Evolutionary conservation across 2,329 filamentous ascomycete species (phyloP).

Genomic region (Colletotrichum sp.): DNA sequence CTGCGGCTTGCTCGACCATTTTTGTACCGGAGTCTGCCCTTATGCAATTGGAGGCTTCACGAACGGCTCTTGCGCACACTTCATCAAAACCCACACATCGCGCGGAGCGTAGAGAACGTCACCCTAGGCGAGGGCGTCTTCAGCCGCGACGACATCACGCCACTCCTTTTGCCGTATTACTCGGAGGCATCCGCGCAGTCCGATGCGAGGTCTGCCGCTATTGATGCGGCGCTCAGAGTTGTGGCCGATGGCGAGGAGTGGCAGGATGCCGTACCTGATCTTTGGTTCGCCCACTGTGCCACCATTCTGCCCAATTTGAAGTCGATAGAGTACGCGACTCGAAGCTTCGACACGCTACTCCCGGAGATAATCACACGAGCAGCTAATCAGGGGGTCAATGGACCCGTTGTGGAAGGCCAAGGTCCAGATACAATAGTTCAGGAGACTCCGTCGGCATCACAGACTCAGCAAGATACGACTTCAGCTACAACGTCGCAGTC

Average conservation of each 20-base stretch:
- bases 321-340: not conserved
- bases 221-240: not conserved
- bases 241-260: not conserved
- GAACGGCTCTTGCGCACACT: not conserved
- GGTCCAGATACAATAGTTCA: accelerated
- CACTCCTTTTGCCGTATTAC: not conserved
- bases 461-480: not conserved
- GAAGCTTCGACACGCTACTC: not conserved
- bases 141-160: not conserved
- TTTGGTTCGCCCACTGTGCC: not conserved
- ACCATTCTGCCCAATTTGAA: not conserved
- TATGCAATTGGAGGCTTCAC: not conserved
- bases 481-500: too few species aligned
- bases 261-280: not conserved
- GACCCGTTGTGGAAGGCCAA: not conserved
- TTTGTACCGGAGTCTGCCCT: not conserved
- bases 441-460: not conserved
- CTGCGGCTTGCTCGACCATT: not conserved
- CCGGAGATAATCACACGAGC: not conserved
- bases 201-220: not conserved
- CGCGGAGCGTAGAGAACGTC: not conserved
- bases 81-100: not conserved
- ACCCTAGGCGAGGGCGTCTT: not conserved
- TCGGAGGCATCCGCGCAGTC: not conserved
- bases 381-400: not conserved